Base-by-base conservation (phyloP, 345 rosid genomes). In the Euclidium syriacum region DNA sequence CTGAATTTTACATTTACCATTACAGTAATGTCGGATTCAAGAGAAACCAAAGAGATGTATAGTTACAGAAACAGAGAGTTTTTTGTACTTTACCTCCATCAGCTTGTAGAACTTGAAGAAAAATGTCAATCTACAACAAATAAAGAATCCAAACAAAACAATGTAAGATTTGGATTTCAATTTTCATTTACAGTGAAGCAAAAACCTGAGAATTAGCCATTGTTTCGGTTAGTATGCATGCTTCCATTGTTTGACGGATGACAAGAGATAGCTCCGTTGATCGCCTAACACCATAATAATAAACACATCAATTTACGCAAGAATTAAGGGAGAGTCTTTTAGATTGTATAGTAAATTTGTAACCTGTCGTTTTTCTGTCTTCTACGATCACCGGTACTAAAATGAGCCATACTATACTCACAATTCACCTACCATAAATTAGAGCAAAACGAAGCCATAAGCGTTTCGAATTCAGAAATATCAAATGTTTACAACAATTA, bases 191-290 rank as follows among this genome's bases (percentile, higher is more conserved):
- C 9, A 0, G 0, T 29, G 8, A 15, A 29, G n/a, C 8, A 19
- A 33, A 50, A 76, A 92, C 97, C 99, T 94, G 97, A 71, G 99
- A 87, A 57, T 80, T 92, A 69, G 99, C 96, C 89, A 90, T 77
- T 41, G 84, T 51, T 43, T 90, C 79, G 1, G 95, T 90, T 75
- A 85, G 40, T 59, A 94, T 94, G 81, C 88, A 83, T 4, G 87
- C 92, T 80, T 87, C 99, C 96, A 94, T 84, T 10, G 99, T 85
- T 78, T 86, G 96, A 50, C 96, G 96, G 57, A 94, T 85, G 32
- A 87, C 92, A 30, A 87, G 80, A 33, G 97, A 94, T 58, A 94
- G 81, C 79, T 94, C 97, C 6, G 87, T 94, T n/a, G 97, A 90
- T 67, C 92, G 96, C 78, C 99, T 90, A 67, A 73, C n/a, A n/a